Conservation (phyloP, 257 asterid species). For the Nicotiana knightiana region DNA sequence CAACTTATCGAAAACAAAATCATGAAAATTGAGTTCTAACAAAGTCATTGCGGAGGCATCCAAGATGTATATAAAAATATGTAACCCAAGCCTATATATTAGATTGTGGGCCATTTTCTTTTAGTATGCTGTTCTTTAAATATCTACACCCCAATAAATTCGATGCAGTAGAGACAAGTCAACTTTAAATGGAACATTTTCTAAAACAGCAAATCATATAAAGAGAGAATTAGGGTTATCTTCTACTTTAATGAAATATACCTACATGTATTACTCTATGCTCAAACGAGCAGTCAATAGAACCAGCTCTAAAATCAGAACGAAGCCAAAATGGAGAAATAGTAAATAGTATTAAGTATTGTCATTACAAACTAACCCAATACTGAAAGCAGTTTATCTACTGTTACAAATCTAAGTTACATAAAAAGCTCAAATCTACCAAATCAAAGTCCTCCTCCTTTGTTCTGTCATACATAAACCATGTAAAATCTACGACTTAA, state of each 20-base stretch:
- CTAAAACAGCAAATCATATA: not conserved
- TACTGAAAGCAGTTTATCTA: not conserved
- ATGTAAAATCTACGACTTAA: not conserved
- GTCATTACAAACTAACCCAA: not conserved
- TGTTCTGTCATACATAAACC: not conserved
- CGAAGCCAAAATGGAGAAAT: not conserved
- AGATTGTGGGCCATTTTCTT: not conserved
- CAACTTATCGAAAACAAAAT: not conserved
- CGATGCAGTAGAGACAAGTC: not conserved
- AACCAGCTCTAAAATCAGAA: not conserved
- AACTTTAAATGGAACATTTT: not conserved
- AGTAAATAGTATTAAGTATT: not conserved
- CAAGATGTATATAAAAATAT: not conserved
- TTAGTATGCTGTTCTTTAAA: not conserved
- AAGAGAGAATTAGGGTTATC: not conserved
- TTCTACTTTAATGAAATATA: not conserved
- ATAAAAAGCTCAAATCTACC: not conserved
- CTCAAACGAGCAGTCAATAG: not conserved
- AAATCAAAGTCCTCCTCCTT: not conserved
- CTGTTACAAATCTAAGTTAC: not conserved
- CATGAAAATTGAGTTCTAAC: not conserved
- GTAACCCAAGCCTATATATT: not conserved
- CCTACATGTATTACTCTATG: not conserved
- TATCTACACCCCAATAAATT: not conserved
- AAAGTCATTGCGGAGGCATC: not conserved